A percentile compares a stretch with the other conserved stretches of the same genome.
phyloP scores from a whole-genome alignment of 352 stramenopile genomes.

The Aphanomyces euteiches region DNA sequence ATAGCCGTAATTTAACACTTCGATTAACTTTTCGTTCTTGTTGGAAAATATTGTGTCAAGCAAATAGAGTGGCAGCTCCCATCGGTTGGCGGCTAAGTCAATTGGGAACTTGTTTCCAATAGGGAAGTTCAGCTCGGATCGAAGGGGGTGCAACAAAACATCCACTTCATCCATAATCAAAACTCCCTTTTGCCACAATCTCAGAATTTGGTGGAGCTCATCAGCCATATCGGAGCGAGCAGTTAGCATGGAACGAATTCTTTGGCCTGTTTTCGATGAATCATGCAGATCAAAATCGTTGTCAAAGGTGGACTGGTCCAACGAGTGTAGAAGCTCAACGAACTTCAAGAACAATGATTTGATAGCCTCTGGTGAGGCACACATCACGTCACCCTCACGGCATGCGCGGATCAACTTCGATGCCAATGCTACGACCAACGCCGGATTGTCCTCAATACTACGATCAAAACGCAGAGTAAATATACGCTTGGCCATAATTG shows the following conservation, averaged over 20 bases:
- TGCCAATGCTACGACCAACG: conserved; percentile 56
- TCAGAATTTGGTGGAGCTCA: conserved; percentile 82
- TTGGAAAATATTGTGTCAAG: conserved; percentile 91
- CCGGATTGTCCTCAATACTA: conserved; percentile 83
- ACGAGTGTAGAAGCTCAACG: conserved; percentile 89
- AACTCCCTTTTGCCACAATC: conserved; percentile 91
- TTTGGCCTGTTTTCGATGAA: conserved; percentile 66
- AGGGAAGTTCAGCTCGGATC: conserved; percentile 89
- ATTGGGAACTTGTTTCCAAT: conserved; percentile 91
- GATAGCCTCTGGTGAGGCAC: conserved; percentile 97
- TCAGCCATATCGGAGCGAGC: conserved; percentile 86
- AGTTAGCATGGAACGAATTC: conserved; percentile 63
- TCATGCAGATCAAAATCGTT: conserved; percentile 55
- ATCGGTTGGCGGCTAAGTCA: conserved; percentile 85
- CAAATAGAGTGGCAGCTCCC: conserved; percentile 90
- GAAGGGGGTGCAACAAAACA: conserved; percentile 86
- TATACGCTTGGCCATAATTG: conserved; percentile 96
- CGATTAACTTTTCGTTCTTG: conserved; percentile 69
- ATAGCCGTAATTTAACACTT: conserved; percentile 90
- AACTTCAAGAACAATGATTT: conserved; percentile 99
- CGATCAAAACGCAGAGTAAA: conserved; percentile 99
- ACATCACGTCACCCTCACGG: conserved; percentile 93
- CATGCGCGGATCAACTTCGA: conserved; percentile 88
- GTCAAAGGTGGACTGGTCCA: conserved; percentile 79
- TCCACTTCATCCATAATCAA: conserved; percentile 94